Base-by-base conservation (phyloP, 2,329 filamentous ascomycete genomes). In the Ophiocordyceps polyrhachis-furcata region DNA sequence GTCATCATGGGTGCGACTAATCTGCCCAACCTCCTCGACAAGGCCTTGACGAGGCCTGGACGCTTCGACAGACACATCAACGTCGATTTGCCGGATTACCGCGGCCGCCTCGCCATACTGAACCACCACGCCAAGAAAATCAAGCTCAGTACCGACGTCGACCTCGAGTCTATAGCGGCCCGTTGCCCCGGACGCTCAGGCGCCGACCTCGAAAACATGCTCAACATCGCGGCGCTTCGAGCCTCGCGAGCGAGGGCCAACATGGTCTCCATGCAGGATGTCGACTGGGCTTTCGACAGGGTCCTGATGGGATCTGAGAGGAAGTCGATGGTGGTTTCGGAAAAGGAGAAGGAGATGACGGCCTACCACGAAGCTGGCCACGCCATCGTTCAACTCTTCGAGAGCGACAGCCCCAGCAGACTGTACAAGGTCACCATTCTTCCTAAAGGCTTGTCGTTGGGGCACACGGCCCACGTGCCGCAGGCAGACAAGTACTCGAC, bases 361-460 rank as follows among this genome's bases (percentile, higher is more conserved):
- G 87, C 87, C 1, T 94, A 93, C 56, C 87, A 94, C 57, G 91
- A 98, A 65, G 93, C 89, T 46, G 91, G 91, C 2, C 91, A 98
- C 61, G 87, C 91, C 9, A 74, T 98, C 15, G 85, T 95, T 47
- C 81, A 82, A 46, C 79, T 95, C 56, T 87, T 89, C 53, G 79
- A 82, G 48, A 69, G 70, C 50, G 78, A 82, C 46, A 76, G 76
- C 35, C 76, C 81, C 44, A 80, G 73, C 50, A 83, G 82, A 29
- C 71, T 98, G 2, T 95, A 98, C 73, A 98, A 98, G 66, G 88
- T 94, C 43, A 98, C 91, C 1, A 93, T 98, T 54, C 81, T 98
- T 55, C 88, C 91, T 44, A 81, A 93, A 55, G 91, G 91, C 12
- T 79, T 80, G 55, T 76, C 83, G 21, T 71, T 96, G 8, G 91